phyloP scores from a whole-genome alignment of 176 grass and related monocot genomes.

The Elaeis guineensis region DNA sequence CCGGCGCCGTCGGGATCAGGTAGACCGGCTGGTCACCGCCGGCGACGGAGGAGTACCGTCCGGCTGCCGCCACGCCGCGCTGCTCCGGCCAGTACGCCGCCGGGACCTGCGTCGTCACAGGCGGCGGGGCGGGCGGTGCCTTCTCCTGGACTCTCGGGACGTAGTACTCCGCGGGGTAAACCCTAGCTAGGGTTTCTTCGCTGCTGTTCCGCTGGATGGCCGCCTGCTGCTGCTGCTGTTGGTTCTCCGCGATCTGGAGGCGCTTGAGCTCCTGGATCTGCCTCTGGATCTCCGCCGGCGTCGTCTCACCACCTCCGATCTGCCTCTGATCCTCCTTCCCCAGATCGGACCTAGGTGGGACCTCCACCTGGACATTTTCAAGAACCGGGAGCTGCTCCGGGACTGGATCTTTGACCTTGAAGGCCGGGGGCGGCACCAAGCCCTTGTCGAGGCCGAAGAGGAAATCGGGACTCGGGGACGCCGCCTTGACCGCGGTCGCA shows the following conservation, averaged over 20 bases:
- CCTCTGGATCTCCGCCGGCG: conserved; percentile 39
- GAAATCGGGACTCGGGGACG: conserved; percentile 41
- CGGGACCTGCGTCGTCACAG: no score
- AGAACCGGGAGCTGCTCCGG: conserved; percentile 18
- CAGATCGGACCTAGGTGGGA: conserved; percentile 43
- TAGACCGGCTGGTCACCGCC: conserved; percentile 13
- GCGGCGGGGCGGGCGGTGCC: neutral
- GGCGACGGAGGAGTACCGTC: conserved; percentile 9
- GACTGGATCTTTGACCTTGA: conserved; percentile 63
- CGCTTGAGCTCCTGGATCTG: conserved; percentile 75
- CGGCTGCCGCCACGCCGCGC: conserved; percentile 9
- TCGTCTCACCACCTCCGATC: neutral
- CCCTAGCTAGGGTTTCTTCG: conserved; percentile 60
- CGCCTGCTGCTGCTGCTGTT: conserved; percentile 23
- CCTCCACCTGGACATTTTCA: conserved; percentile 48
- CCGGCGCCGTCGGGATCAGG: conserved; percentile 1
- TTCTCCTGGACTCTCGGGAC: conserved; percentile 59
- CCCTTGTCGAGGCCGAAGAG: conserved; percentile 72
- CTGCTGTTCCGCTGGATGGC: conserved; percentile 45
- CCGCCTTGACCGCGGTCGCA: neutral
- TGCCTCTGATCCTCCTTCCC: conserved; percentile 17
- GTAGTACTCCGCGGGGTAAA: conserved; percentile 47
- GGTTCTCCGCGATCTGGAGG: conserved; percentile 48
- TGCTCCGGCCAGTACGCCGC: conserved; percentile 31
- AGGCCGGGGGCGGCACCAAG: conserved; percentile 64